Evolutionary conservation across 1,284 basidiomycete genomes (phyloP), one percentile per base, ranked within the genome.

Genomic region (Malassezia sympodialis): DNA sequence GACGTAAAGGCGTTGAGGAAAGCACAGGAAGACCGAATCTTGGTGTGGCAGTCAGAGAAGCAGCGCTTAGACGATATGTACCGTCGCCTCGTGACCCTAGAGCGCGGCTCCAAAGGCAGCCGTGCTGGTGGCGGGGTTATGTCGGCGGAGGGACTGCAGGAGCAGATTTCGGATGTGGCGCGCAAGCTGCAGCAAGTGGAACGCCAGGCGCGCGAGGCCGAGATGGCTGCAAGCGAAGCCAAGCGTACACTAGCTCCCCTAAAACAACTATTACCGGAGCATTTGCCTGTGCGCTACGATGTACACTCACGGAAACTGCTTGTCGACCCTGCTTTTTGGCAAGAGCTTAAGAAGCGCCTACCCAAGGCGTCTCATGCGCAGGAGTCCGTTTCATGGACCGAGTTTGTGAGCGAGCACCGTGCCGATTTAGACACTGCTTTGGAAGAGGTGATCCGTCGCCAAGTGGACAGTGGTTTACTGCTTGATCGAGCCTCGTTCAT

Each of bases 241-340:
- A 28, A 46, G 23, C 32, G 26, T 7, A 26, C 28, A 14, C n/a
- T 50, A 3, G 53, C 27, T 30, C 42, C 49, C 21, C 39, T 56
- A 37, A 41, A 27, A 3, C 8, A 28, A 6, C 26, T 45, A 8
- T n/a, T 65, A 78, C 79, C 79, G 0, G 56, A 65, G 19, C 60
- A 60, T 27, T 59, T 80, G 53, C 78, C 78, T 4, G 75, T 79
- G n/a, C 55, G 62, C 21, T 52, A 69, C 26, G 73, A 76, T 31
- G 40, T 31, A 30, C 60, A 66, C 17, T 65, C 66, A n/a, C 76
- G 77, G 17, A 62, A 68, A 1, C 56, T 79, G 23, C 67, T 71
- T 19, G 71, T 79, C 48, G 77, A 79, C 48, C 78, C 78, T 4
- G 59, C 63, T 15, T 78, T 80, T 67, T 80, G 78, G 76, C 69